Conservation (phyloP, 345 rosid species). For the Abelmoschus esculentus region DNA sequence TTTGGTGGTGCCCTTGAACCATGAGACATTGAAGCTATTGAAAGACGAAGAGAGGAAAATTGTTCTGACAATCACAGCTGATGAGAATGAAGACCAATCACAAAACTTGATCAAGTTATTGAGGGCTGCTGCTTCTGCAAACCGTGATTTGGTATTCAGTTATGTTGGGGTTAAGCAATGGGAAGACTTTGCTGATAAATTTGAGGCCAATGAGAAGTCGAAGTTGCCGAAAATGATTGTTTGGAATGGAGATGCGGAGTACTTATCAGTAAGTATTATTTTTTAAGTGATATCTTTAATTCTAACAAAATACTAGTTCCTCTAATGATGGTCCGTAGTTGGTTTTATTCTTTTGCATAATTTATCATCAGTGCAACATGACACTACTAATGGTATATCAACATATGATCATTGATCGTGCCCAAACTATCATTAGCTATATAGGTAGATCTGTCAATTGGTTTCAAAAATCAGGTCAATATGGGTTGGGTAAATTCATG, state of each 20-base stretch:
- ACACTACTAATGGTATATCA: not conserved
- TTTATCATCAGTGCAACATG: not conserved
- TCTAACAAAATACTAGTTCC: not conserved
- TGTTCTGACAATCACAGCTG: constrained; percentile 60
- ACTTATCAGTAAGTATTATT: constrained; percentile 45
- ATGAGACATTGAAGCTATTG: constrained; percentile 62
- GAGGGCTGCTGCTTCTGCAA: constrained; percentile 92
- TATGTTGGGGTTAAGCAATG: constrained; percentile 76
- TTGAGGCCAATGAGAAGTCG: constrained; percentile 43
- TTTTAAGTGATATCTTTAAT: not conserved
- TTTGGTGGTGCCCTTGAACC: constrained; percentile 61
- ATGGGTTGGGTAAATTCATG: no score
- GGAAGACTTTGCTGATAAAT: constrained; percentile 72
- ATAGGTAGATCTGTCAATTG: not conserved
- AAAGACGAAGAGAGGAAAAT: constrained; percentile 82
- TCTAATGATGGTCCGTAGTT: not conserved
- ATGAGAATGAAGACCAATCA: constrained; percentile 60
- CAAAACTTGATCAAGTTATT: constrained; percentile 49
- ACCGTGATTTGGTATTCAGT: constrained; percentile 78
- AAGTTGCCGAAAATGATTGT: constrained; percentile 76
- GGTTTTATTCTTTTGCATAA: constrained; percentile 6
- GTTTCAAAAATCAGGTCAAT: not conserved
- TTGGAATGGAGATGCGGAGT: constrained; percentile 79
- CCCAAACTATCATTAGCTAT: not conserved
- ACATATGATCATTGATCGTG: no score